These are phyloP conservation scores for Gossypioides kirkii DNA, from an alignment of 345 rosid genomes.

Conservation along the genomic window DNA sequence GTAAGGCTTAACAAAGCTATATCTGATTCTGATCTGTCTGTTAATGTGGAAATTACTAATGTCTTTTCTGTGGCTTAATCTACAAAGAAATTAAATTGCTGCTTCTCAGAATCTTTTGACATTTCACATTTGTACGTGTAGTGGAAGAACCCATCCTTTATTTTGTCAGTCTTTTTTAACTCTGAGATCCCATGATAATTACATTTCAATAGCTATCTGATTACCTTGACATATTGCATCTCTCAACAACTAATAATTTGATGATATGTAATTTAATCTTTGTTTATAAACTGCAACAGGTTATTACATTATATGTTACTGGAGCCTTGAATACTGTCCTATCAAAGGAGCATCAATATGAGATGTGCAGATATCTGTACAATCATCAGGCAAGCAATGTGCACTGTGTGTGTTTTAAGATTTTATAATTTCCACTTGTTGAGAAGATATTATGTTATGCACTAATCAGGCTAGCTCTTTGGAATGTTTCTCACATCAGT, in stretches of 20 bases:
- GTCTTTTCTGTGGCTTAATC: neutral
- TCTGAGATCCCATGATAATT: neutral
- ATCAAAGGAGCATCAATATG: constrained; percentile 62
- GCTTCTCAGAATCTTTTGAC: neutral
- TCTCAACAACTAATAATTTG: neutral
- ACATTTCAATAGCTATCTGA: neutral
- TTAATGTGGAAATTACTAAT: neutral
- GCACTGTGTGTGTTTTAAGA: neutral
- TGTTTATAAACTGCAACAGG: constrained; percentile 37
- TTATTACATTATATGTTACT: constrained; percentile 65
- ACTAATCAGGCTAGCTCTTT: neutral
- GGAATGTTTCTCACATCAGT: constrained; percentile 1
- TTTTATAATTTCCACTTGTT: neutral
- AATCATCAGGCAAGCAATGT: constrained; percentile 67
- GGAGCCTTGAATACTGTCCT: constrained; percentile 80
- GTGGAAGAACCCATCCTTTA: neutral
- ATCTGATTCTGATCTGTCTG: constrained; percentile 6
- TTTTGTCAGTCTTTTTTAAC: neutral
- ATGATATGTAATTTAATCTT: neutral
- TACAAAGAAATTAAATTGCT: neutral
- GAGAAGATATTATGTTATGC: neutral
- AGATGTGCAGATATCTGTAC: constrained; percentile 82
- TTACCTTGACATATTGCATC: neutral
- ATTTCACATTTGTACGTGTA: neutral
- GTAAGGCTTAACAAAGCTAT: constrained; percentile 27